Evolutionary conservation across 176 grass and related monocot species (phyloP).

Genomic region (Triticum monococcum): DNA sequence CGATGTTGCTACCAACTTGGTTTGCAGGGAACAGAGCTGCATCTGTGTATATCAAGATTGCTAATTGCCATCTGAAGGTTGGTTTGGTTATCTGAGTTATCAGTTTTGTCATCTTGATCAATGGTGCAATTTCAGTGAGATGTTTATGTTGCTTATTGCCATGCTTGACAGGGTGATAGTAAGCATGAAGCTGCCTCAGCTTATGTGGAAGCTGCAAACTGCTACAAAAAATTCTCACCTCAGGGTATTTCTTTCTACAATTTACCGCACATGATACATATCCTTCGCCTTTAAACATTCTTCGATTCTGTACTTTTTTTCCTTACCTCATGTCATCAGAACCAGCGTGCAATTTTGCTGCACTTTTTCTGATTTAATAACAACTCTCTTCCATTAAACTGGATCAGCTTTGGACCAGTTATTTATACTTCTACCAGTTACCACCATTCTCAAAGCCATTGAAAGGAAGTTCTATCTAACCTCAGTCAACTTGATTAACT

Average conservation of each 20-base stretch:
- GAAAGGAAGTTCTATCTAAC: not conserved
- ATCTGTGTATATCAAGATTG: conserved; percentile 76
- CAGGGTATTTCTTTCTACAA: conserved; percentile 40
- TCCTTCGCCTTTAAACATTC: not conserved
- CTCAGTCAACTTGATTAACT: not conserved
- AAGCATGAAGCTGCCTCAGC: conserved; percentile 88
- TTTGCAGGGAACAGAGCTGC: conserved; percentile 84
- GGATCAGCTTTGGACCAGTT: not conserved
- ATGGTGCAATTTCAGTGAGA: conserved; percentile 9
- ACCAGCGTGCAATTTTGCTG: not conserved
- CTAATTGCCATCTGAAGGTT: conserved; percentile 90
- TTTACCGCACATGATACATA: not conserved
- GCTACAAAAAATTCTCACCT: conserved; percentile 88
- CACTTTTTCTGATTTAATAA: not conserved
- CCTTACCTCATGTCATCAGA: not conserved
- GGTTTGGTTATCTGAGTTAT: conserved; percentile 20
- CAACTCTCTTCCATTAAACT: not conserved
- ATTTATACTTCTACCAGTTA: not conserved
- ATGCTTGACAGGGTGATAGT: conserved; percentile 63
- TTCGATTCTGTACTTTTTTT: not conserved
- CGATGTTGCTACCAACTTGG: conserved; percentile 24
- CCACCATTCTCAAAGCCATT: not conserved
- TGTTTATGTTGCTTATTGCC: conserved; percentile 20
- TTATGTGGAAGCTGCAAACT: conserved; percentile 85
- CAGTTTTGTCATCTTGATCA: conserved; percentile 7